Evolutionary conservation across 768 basidiomycete genomes (phyloP).

Genomic region (Gymnopilus dilepis): DNA sequence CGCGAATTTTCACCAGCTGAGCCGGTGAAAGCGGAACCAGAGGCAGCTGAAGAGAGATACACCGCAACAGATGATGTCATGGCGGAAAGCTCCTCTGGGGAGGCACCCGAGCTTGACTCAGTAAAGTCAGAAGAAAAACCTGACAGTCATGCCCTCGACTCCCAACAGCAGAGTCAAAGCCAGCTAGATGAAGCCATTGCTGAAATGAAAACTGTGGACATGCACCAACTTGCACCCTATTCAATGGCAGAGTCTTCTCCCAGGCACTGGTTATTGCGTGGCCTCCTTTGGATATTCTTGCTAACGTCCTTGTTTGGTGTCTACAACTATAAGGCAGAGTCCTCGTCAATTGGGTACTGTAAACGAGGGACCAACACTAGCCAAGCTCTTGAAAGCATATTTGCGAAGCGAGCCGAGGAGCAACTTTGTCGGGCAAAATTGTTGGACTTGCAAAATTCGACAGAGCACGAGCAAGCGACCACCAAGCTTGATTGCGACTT

Average conservation of each 20-base stretch:
- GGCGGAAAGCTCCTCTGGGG: constrained; percentile 5
- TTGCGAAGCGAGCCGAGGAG: constrained; percentile 49
- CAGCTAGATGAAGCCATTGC: constrained; percentile 37
- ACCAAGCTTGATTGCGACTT: constrained; percentile 55
- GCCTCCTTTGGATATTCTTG: constrained; percentile 45
- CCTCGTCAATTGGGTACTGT: constrained; percentile 78
- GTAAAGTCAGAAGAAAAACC: not conserved
- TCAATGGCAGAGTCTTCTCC: constrained; percentile 1
- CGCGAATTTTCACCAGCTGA: constrained; percentile 28
- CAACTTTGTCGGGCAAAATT: constrained; percentile 61
- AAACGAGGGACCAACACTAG: constrained; percentile 69
- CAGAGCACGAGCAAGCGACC: constrained; percentile 26
- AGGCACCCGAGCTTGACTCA: not conserved
- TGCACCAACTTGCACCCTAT: constrained; percentile 21
- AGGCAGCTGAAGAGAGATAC: constrained; percentile 3
- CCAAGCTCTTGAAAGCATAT: constrained; percentile 52
- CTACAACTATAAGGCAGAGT: constrained; percentile 67
- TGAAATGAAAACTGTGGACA: constrained; percentile 42
- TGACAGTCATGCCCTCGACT: not conserved
- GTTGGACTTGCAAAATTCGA: constrained; percentile 39
- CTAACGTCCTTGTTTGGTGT: constrained; percentile 39
- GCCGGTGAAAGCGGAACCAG: constrained; percentile 16
- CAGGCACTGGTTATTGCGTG: constrained; percentile 41
- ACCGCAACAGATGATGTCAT: constrained; percentile 7
- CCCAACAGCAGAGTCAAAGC: constrained; percentile 15